Percentiles rank a stretch among this genome's conserved stretches.
Conservation (phyloP, 2,329 filamentous ascomycete genomes). For the Exophiala bonariae region DNA sequence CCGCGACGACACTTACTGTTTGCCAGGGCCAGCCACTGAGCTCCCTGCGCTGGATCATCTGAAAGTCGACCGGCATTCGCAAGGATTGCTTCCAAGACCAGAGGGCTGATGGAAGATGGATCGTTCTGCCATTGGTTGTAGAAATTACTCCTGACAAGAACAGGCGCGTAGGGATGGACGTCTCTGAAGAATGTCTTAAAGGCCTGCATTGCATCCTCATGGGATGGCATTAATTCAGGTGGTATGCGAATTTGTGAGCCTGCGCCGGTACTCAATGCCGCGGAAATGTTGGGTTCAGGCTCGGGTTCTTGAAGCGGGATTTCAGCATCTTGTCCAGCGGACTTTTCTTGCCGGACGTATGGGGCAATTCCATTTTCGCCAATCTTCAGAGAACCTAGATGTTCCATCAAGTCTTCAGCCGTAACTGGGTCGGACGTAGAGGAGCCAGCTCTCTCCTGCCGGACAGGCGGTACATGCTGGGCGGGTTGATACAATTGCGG, state of each 20-base stretch:
- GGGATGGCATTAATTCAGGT: slow-evolving; percentile 86
- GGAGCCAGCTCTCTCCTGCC: slow-evolving; percentile 16
- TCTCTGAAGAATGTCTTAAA: slow-evolving; percentile 89
- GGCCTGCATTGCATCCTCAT: slow-evolving; percentile 77
- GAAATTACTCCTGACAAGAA: slow-evolving; percentile 77
- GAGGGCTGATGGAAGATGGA: slow-evolving; percentile 79
- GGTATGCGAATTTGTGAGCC: slow-evolving; percentile 84
- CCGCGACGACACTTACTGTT: slow-evolving; percentile 60
- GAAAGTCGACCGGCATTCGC: slow-evolving; percentile 82
- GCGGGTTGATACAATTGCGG: slow-evolving; percentile 10
- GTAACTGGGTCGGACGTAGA: slow-evolving; percentile 61
- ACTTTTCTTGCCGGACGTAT: slow-evolving; percentile 72
- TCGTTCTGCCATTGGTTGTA: slow-evolving; percentile 88
- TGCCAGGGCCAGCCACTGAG: slow-evolving; percentile 90
- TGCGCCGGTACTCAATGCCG: slow-evolving; percentile 67
- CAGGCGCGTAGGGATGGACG: slow-evolving; percentile 89
- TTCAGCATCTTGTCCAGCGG: slow-evolving; percentile 51
- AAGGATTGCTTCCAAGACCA: slow-evolving; percentile 87
- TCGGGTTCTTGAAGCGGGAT: slow-evolving; percentile 67
- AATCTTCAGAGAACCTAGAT: slow-evolving; percentile 83
- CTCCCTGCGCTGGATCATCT: slow-evolving; percentile 79
- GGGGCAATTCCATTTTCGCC: slow-evolving; percentile 84
- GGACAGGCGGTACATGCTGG: slow-evolving; percentile 9
- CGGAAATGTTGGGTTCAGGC: slow-evolving; percentile 65
- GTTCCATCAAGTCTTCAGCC: slow-evolving; percentile 72